phyloP scores from a whole-genome alignment of 2,329 filamentous ascomycete species.

The Trichoderma aggressivum region DNA sequence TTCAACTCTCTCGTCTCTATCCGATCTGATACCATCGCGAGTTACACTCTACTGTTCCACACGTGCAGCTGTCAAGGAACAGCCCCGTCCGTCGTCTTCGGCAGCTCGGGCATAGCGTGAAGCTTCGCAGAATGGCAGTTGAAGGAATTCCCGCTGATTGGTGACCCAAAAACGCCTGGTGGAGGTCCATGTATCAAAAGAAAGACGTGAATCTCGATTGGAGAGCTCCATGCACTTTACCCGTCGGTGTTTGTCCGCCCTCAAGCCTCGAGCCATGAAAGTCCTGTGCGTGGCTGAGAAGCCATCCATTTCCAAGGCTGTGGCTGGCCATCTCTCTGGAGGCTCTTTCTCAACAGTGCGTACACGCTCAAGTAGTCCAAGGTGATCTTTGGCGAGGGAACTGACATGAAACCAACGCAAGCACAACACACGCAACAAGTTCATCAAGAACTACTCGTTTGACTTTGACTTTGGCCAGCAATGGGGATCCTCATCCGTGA shows the following conservation, averaged over 20 bases:
- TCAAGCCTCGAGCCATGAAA: slow-evolving; percentile 38
- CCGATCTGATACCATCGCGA: neutral
- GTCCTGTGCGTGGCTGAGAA: slow-evolving; percentile 61
- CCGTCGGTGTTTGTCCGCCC: neutral
- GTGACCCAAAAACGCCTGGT: slow-evolving; percentile 9
- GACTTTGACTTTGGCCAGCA: slow-evolving; percentile 77
- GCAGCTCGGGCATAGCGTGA: neutral
- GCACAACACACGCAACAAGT: slow-evolving; percentile 68
- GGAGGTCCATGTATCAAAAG: neutral
- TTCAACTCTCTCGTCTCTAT: neutral
- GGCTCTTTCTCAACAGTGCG: slow-evolving; percentile 65
- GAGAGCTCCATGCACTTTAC: slow-evolving; percentile 10
- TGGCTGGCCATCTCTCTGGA: slow-evolving; percentile 84
- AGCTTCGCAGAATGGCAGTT: neutral
- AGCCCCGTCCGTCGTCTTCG: neutral
- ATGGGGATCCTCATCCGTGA: slow-evolving; percentile 81
- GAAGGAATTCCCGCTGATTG: neutral
- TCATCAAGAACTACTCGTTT: slow-evolving; percentile 93
- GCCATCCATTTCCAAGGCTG: slow-evolving; percentile 92
- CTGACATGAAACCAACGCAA: slow-evolving; percentile 36
- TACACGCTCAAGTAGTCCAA: neutral
- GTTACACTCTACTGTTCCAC: neutral
- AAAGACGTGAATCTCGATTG: neutral
- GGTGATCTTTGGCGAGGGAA: neutral
- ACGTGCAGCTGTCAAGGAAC: neutral